These are phyloP conservation scores for Cercospora sp. DNA, from an alignment of 2,329 filamentous ascomycete genomes.

Conservation along the genomic window DNA sequence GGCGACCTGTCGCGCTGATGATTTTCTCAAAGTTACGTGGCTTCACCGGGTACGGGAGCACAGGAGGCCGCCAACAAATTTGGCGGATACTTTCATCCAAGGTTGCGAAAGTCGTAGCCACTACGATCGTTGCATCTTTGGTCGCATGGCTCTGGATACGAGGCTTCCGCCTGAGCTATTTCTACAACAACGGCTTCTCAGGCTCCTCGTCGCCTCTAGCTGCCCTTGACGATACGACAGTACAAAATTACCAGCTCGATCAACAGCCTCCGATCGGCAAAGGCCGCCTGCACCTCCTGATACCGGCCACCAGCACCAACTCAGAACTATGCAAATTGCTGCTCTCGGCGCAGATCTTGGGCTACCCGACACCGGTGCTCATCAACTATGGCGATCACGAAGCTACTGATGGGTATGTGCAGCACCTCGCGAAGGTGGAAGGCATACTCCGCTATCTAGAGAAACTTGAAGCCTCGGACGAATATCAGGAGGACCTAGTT, in stretches of 20 bases:
- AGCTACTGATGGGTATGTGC: conserved; percentile 25
- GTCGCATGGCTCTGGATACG: conserved; percentile 14
- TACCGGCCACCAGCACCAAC: conserved; percentile 53
- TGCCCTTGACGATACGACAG: conserved; percentile 1
- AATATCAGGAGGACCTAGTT: conserved; percentile 40
- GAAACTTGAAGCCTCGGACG: conserved; percentile 29
- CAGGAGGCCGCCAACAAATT: conserved; percentile 3
- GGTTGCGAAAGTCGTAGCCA: conserved; percentile 15
- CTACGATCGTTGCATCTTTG: conserved; percentile 11
- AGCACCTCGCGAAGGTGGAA: conserved; percentile 30
- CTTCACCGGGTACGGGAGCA: background rate
- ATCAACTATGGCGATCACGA: conserved; percentile 27
- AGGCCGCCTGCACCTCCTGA: conserved; percentile 55
- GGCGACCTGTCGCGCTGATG: background rate
- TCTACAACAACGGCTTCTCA: background rate
- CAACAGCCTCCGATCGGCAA: conserved; percentile 14
- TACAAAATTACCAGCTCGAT: background rate
- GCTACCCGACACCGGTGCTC: conserved; percentile 27
- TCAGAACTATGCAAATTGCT: conserved; percentile 28
- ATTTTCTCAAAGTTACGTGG: background rate
- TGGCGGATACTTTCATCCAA: conserved; percentile 20
- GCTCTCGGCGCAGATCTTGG: conserved; percentile 23
- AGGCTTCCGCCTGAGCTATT: conserved; percentile 2
- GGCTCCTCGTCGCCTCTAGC: background rate
- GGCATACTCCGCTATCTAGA: conserved; percentile 25